Base-by-base conservation (phyloP, 1,284 basidiomycete species). In the Boletus smithii region DNA sequence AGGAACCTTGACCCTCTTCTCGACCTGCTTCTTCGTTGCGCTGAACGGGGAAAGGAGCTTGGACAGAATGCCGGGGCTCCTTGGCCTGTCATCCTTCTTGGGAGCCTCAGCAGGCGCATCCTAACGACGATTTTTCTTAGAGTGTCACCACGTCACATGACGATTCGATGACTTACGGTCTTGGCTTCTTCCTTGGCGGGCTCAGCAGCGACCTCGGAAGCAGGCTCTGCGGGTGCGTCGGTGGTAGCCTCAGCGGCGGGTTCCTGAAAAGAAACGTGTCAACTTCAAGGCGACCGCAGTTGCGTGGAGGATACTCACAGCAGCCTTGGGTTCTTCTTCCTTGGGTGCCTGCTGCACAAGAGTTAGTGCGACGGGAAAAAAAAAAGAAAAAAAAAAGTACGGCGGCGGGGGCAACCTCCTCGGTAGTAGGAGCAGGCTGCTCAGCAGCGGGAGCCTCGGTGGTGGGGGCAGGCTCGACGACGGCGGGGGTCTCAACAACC, bases 21-120 rank as follows among this genome's bases (percentile, higher is more conserved):
- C 60, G 3, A 46, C 58, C 40, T 72, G 69, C 35, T 61, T 56
- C 66, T 68, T 71, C 17, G 66, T 61, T 29, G 60, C 63, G 62
- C 77, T 79, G 79, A 90, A 85, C 20, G 85, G 80, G 34, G 80
- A 80, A 44, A 90, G 78, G 53, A 90, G 72, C 69, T 85, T 90
- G 54, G 78, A 61, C 44, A 90, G 71, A 51, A 89, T 55, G 44
- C 76, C 67, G n/a, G 88, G 87, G 71, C 85, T 87, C 79, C 85
- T 88, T 58, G 85, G 83, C 54, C 75, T 73, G 16, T 85, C 83
- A 55, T 85, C 84, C 71, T 85, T 85, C 78, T 83, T 83, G 10
- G 69, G 18, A 29, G 66, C 59, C 54, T 80, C 79, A 43, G 71
- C 63, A 46, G 75, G 59, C 37, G 70, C 66, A 39, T 68, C 63